These are phyloP conservation scores for Wallacemonas rigidus DNA, from an alignment of 208 protist genomes.

Conservation along the genomic window DNA sequence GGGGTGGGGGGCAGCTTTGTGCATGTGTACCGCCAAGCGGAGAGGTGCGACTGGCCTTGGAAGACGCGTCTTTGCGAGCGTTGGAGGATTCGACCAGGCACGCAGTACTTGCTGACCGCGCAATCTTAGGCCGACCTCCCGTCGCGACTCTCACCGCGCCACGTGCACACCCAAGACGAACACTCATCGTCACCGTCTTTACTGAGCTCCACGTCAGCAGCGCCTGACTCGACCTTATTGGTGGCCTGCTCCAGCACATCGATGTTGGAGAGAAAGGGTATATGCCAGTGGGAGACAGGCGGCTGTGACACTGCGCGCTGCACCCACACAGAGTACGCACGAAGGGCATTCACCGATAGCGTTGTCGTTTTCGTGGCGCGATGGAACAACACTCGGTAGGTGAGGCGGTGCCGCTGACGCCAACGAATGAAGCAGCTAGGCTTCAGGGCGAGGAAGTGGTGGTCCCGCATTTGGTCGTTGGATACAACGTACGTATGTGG, in stretches of 20 bases:
- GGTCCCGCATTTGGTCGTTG: conserved; percentile 89
- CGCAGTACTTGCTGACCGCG: too few species aligned
- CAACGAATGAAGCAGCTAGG: conserved; percentile 80
- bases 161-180: conserved; percentile 79
- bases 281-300: conserved; percentile 61
- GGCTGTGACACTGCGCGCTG: conserved; percentile 39
- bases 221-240: conserved; percentile 43
- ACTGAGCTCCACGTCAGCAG: conserved; percentile 47
- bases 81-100: too few species aligned
- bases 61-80: too few species aligned
- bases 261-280: conserved; percentile 62
- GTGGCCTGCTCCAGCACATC: conserved; percentile 77
- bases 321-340: conserved; percentile 77
- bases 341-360: conserved; percentile 42
- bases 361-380: conserved; percentile 25
- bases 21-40: too few species aligned
- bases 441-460: conserved; percentile 81
- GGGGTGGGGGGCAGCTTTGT: too few species aligned
- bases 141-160: background rate
- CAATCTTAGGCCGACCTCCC: too few species aligned
- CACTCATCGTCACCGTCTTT: conserved; percentile 87
- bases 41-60: too few species aligned
- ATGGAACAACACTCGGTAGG: conserved; percentile 70
- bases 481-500: conserved; percentile 62
- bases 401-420: conserved; percentile 83